Evolutionary conservation across 2,329 filamentous ascomycete genomes (phyloP).

Genomic region (Colletotrichum karsti): DNA sequence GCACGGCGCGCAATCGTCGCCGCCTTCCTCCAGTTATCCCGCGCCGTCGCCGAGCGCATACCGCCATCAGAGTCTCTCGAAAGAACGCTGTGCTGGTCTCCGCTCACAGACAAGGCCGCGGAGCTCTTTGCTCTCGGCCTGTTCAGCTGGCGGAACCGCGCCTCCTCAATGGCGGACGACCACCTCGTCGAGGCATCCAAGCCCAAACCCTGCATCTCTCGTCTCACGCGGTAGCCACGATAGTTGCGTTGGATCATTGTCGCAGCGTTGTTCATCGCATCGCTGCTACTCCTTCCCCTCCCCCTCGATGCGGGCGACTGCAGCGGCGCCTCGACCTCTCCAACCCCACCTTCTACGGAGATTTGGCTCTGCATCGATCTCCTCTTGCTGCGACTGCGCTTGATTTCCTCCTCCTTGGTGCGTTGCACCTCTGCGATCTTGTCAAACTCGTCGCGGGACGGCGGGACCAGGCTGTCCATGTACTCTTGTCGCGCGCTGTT

Average conservation of each 20-base stretch:
- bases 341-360: constrained; percentile 23
- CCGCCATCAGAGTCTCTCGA: constrained; percentile 17
- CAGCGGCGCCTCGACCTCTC: neutral
- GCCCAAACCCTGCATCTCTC: constrained; percentile 74
- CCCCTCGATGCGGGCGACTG: neutral
- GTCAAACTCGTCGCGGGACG: constrained; percentile 54
- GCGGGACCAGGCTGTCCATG: constrained; percentile 58
- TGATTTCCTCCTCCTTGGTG: constrained; percentile 52
- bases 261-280: constrained; percentile 54
- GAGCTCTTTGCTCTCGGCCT: constrained; percentile 49
- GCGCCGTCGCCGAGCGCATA: constrained; percentile 51
- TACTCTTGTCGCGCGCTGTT: constrained; percentile 48
- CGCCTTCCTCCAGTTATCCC: constrained; percentile 79
- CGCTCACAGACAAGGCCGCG: constrained; percentile 14
- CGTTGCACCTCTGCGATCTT: constrained; percentile 59
- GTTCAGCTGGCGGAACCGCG: constrained; percentile 60
- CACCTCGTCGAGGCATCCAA: constrained; percentile 77
- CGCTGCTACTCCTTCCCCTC: constrained; percentile 17
- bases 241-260: constrained; percentile 76
- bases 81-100: constrained; percentile 19
- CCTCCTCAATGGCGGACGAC: constrained; percentile 71
- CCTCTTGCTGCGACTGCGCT: constrained; percentile 46
- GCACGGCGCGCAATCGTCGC: constrained; percentile 76
- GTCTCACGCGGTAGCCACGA: constrained; percentile 76
- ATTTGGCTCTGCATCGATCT: constrained; percentile 43